phyloP scores from a whole-genome alignment of 129 eudicot genomes.

The Cynara cardunculus region DNA sequence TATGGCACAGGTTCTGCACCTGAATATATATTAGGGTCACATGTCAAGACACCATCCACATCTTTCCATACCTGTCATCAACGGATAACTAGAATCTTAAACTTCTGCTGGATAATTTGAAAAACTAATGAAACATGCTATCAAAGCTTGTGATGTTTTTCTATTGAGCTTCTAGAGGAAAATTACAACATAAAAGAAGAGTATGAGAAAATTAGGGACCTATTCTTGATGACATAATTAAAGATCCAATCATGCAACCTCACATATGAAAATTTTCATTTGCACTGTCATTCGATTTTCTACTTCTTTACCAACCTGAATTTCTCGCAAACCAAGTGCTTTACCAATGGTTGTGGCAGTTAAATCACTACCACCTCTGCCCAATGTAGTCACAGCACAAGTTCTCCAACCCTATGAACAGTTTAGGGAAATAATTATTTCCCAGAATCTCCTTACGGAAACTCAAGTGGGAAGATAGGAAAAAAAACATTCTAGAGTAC shows the following conservation, averaged over 20 bases:
- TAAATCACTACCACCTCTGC: constrained; percentile 86
- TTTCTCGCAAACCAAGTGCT: constrained; percentile 69
- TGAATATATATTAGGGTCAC: constrained; percentile 79
- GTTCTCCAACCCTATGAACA: constrained; percentile 69
- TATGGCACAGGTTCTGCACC: constrained; percentile 82
- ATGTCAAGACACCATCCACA: constrained; percentile 93
- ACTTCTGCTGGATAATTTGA: background rate
- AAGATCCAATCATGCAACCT: background rate
- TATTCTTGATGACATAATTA: background rate
- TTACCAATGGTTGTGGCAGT: constrained; percentile 85
- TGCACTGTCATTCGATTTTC: background rate
- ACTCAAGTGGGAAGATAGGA: background rate
- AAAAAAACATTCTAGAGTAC: background rate
- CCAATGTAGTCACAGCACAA: constrained; percentile 76
- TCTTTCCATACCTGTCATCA: constrained; percentile 85
- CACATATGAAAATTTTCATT: background rate
- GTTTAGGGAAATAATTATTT: constrained; percentile 9
- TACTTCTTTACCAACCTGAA: constrained; percentile 43
- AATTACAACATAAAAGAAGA: background rate
- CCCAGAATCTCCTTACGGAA: background rate
- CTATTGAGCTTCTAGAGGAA: background rate
- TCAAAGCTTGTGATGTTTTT: background rate
- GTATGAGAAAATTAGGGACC: background rate
- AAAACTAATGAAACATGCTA: background rate
- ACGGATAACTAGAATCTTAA: background rate